Percentiles rank a stretch among this genome's conserved stretches.
Conservation (phyloP, 805 yeast genomes). For the Cyberlindnera sargentensis region DNA sequence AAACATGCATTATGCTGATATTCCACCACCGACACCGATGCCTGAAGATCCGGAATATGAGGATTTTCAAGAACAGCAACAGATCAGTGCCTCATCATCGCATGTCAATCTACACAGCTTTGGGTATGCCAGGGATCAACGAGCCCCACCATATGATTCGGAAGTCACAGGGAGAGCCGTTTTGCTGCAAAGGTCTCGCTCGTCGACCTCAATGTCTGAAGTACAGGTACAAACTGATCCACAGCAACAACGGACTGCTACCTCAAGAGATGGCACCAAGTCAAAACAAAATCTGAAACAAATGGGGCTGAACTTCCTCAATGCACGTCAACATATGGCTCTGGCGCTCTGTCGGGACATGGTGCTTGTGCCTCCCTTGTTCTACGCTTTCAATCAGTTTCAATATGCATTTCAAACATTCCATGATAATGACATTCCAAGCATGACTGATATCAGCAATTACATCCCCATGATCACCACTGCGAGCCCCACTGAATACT, state of each 20-base stretch:
- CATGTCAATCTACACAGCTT: background rate
- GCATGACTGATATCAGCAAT: constrained; percentile 1
- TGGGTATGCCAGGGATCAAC: background rate
- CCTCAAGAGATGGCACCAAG: background rate
- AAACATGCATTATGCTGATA: constrained; percentile 27
- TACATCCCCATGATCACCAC: constrained; percentile 31
- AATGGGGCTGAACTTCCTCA: constrained; percentile 62
- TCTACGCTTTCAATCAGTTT: constrained; percentile 43
- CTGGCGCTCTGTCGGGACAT: constrained; percentile 75
- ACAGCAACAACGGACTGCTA: background rate
- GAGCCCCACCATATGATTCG: background rate
- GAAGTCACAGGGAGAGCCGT: background rate
- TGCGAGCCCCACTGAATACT: constrained; percentile 70
- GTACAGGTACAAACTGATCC: background rate
- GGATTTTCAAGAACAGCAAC: constrained; percentile 15
- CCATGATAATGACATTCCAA: background rate
- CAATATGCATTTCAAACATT: constrained; percentile 13
- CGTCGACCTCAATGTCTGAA: background rate
- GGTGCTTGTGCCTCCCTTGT: constrained; percentile 60
- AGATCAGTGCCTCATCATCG: background rate
- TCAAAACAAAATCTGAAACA: constrained; percentile 34
- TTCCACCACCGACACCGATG: constrained; percentile 33
- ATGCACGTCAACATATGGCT: constrained; percentile 68
- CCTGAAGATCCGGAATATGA: constrained; percentile 22
- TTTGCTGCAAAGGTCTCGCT: background rate